phyloP scores from a whole-genome alignment of 148 eudicot species.

The Drosera capensis region DNA sequence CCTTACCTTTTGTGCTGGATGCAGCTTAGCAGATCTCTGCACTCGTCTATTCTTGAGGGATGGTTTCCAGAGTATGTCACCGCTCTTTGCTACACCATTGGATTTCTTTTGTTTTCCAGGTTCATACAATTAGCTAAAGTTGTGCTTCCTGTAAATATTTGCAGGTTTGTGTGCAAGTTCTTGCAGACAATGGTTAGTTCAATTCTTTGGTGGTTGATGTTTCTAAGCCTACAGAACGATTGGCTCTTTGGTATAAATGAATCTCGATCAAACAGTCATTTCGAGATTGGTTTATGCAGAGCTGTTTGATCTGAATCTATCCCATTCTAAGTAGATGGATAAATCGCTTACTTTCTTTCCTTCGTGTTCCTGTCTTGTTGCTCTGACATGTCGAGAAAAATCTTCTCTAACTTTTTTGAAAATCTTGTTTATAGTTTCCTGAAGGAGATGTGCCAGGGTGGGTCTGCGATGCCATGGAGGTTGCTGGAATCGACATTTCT shows the following conservation, averaged over 20 bases:
- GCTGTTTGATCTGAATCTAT: too few species aligned
- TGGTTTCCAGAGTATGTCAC: conserved; percentile 67
- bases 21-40: conserved; percentile 86
- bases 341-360: neutral
- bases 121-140: neutral
- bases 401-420: too few species aligned
- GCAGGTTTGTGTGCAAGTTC: conserved; percentile 69
- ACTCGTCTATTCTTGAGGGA: conserved; percentile 57
- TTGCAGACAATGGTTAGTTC: conserved; percentile 63
- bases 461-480: conserved; percentile 90
- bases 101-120: neutral
- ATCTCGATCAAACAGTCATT: too few species aligned
- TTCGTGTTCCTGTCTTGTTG: neutral
- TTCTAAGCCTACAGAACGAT: neutral
- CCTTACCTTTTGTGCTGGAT: neutral
- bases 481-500: conserved; percentile 72
- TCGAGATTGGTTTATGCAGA: too few species aligned
- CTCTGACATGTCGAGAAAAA: too few species aligned
- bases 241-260: too few species aligned
- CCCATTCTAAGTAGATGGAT: too few species aligned
- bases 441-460: conserved; percentile 78
- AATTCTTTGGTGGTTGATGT: neutral
- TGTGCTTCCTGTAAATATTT: conserved; percentile 7
- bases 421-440: conserved; percentile 42
- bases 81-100: too few species aligned